Evolutionary conservation across 805 yeast genomes (phyloP).

Genomic region (Barnettozyma populi): DNA sequence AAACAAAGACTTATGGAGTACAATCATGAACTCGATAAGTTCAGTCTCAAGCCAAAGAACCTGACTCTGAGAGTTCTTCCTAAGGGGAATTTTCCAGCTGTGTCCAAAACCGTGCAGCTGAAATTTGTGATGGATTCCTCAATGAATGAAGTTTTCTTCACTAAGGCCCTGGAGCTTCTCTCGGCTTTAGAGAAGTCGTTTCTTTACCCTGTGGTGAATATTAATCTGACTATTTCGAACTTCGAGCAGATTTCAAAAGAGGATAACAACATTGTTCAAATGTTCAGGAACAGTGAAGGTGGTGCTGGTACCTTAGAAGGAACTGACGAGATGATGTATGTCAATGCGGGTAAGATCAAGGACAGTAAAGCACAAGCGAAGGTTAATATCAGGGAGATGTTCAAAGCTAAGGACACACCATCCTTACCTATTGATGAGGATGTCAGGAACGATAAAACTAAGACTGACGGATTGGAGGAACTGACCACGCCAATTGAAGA

Average conservation of each 20-base stretch:
- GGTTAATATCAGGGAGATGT: not conserved
- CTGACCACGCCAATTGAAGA: not conserved
- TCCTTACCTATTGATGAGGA: no score
- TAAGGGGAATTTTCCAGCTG: slow-evolving; percentile 2
- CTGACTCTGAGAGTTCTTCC: slow-evolving; percentile 31
- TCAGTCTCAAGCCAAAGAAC: slow-evolving; percentile 42
- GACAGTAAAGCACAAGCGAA: not conserved
- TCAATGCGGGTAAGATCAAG: slow-evolving; percentile 1
- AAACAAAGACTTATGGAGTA: slow-evolving; percentile 67
- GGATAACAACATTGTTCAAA: slow-evolving; percentile 2
- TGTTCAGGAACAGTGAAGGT: slow-evolving; percentile 7
- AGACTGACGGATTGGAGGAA: not conserved
- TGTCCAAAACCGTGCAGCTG: slow-evolving; percentile 29
- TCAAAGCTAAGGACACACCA: not conserved
- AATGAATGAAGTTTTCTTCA: slow-evolving; percentile 18
- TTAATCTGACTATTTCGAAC: slow-evolving; percentile 48
- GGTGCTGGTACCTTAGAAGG: slow-evolving; percentile 10
- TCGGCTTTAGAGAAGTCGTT: slow-evolving; percentile 33
- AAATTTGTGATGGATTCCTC: not conserved
- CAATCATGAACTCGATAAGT: slow-evolving; percentile 47
- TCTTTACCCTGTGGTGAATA: slow-evolving; percentile 44
- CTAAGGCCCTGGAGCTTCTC: slow-evolving; percentile 34
- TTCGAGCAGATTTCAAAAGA: slow-evolving; percentile 34
- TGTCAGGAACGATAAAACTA: not conserved
- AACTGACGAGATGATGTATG: slow-evolving; percentile 1